Conservation (phyloP, 2,329 filamentous ascomycete species). For the Harringtonia lauricola region DNA sequence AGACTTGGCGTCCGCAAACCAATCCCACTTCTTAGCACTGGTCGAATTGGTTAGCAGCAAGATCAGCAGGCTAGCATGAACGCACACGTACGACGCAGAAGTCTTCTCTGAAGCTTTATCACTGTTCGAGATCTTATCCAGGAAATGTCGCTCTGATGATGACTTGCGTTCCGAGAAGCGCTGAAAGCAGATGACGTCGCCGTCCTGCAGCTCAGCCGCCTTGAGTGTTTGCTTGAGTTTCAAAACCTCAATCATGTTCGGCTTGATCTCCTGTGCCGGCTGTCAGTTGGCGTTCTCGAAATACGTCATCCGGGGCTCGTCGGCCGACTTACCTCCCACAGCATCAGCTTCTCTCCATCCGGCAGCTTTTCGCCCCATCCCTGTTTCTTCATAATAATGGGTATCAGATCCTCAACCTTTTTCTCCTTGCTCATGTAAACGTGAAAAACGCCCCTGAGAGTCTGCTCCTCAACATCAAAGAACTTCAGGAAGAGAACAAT, state of each 20-base stretch:
- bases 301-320: too few relatives aligned
- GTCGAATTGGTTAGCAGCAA: background rate
- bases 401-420: conserved; percentile 75
- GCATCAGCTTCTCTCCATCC: conserved; percentile 47
- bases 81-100: conserved; percentile 11
- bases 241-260: conserved; percentile 90
- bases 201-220: conserved; percentile 89
- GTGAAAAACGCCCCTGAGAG: conserved; percentile 65
- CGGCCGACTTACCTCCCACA: conserved; percentile 57
- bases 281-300: background rate
- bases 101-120: conserved; percentile 17
- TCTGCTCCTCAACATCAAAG: conserved; percentile 72
- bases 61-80: conserved; percentile 17
- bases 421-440: conserved; percentile 81
- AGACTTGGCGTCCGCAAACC: conserved; percentile 60
- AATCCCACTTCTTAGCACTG: conserved; percentile 32
- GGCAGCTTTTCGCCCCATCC: conserved; percentile 69
- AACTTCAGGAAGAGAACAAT: conserved; percentile 89
- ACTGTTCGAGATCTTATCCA: conserved; percentile 27
- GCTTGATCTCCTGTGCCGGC: conserved; percentile 72
- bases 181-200: conserved; percentile 95
- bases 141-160: conserved; percentile 16
- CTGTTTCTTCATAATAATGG: conserved; percentile 72
- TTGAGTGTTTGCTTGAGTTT: conserved; percentile 85
- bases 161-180: conserved; percentile 41